Evolutionary conservation across 2,329 filamentous ascomycete genomes (phyloP).

Genomic region (Tolypocladium endophyticum): DNA sequence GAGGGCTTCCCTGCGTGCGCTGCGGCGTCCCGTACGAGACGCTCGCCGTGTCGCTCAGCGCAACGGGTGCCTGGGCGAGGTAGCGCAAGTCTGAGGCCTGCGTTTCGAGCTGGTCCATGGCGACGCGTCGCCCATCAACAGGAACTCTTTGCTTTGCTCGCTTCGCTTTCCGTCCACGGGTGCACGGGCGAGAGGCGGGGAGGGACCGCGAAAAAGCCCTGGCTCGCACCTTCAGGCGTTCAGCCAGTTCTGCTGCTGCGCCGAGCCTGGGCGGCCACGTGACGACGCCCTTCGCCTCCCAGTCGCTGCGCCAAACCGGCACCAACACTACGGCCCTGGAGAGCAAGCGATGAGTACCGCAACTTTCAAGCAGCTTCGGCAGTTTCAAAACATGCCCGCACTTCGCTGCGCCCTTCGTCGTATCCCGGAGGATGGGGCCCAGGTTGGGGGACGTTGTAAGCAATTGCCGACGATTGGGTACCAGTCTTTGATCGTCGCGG

Average conservation of each 20-base stretch:
- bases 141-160: background rate
- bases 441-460: background rate
- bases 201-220: background rate
- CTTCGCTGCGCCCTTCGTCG: background rate
- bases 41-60: constrained; percentile 17
- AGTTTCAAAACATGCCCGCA: background rate
- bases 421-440: background rate
- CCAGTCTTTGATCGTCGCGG: background rate
- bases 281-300: background rate
- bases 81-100: constrained; percentile 45
- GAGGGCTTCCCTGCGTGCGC: constrained; percentile 20
- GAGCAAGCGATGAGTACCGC: background rate
- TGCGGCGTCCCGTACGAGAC: constrained; percentile 21
- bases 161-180: background rate
- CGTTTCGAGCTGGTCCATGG: constrained; percentile 44
- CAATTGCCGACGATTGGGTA: background rate
- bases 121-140: constrained; percentile 3
- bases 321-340: background rate
- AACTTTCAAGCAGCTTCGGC: background rate
- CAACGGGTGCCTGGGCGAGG: constrained; percentile 29
- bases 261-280: background rate
- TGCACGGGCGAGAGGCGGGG: background rate
- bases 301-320: background rate
- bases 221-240: background rate
- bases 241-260: background rate